Evolutionary conservation across 257 asterid genomes (phyloP), one percentile per base, ranked within the genome.

Genomic region (Ballota nigra): DNA sequence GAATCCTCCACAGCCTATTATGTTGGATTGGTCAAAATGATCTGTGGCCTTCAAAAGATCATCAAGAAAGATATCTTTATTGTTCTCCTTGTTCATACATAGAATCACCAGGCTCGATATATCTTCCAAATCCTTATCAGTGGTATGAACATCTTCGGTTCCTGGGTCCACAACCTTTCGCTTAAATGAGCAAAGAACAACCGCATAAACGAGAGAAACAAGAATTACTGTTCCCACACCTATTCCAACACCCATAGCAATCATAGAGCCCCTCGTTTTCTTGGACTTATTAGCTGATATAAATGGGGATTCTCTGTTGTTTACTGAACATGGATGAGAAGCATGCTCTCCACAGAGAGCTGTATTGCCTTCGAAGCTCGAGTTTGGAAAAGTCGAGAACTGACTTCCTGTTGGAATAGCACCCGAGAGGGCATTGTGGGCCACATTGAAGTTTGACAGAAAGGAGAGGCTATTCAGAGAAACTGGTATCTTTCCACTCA

Each of bases 1-100:
- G 19, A 85, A 91, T 7, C 97, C 97, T 16, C 97, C 97, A 49
- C 94, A 87, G n/a, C 97, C 97, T 16, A 91, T 84, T 71, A 91
- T 91, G 59, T 89, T 84, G 41, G 96, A 79, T 41, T 89, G 96
- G 74, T 87, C 95, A 31, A 89, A 89, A 55, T 79, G 78, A 80
- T 84, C 49, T 3, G 92, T 88, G 3, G 90, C 88, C 28, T 76
- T 72, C 83, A 91, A 38, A 68, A 88, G 92, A 61, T 91, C 97
- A 31, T 87, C 85, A 11, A 85, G 89, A 49, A 76, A 78, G 49
- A 87, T 87, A 59, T 65, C 84, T 56, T 68, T 73, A 36, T 51
- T 62, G 20, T 34, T 72, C 56, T 81, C 92, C 79, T 75, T 79
- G 80, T 86, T 85, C 68, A 81, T 85, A 72, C 88, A 88, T 52